Evolutionary conservation across 768 basidiomycete species (phyloP), one percentile per base, ranked within the genome.

Genomic region (Pisolithus albus): DNA sequence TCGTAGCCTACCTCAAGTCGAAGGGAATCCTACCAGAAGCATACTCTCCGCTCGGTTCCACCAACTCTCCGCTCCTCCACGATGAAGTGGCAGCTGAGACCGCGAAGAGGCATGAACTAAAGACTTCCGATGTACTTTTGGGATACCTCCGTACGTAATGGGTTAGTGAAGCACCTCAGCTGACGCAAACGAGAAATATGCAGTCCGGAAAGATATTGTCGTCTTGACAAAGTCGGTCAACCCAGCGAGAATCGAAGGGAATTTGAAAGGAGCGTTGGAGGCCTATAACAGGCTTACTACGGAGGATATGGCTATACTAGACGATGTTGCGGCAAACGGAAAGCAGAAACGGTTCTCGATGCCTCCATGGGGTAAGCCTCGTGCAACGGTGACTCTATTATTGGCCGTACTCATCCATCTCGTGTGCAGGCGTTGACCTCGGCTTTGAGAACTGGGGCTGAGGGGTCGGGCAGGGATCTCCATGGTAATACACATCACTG

Each of bases 171-270:
- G 40, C 48, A 23, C 45, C 51, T 21, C 39, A 41, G 9, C 34
- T 51, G 34, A 18, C 40, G 24, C 38, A 45, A 23, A 28, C 7
- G 24, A 32, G n/a, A 47, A 44, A 5, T 49, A 13, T 53, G 58
- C 47, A 83, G 83, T 87, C 48, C 73, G 76, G 11, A 85, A 86
- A 61, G 80, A 75, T 36, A 72, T 82, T 40, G 75, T 88, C 36
- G 73, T 77, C 26, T 76, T 94, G 34, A 81, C 90, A 2, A 92
- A 91, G 69, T 88, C 86, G 6, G 84, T 92, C 36, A 92, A 78
- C 1, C 77, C 80, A 26, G 64, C 75, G 32, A 81, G 89, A 49
- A 88, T 92, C 64, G 69, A 73, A 18, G 67, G 77, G 3, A 86
- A 86, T 64, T 61, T 81, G 47, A 67, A 63, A 10, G 84, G 84